Base-by-base conservation (phyloP, 2,329 filamentous ascomycete species). In the Aspergillus eucalypticola region DNA sequence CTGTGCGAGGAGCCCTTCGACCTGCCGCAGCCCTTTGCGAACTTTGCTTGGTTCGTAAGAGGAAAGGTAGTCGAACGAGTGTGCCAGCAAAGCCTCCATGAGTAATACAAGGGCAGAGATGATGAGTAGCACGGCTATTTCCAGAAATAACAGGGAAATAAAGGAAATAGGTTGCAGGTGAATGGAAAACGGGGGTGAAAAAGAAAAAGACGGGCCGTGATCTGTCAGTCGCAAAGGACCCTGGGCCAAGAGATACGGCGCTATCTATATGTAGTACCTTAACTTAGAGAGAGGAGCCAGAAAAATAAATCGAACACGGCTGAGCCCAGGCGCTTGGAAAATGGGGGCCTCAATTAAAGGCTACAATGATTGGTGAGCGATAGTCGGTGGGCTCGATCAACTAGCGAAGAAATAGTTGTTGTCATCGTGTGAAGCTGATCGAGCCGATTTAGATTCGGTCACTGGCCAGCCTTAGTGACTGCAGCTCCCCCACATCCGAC, bases 21-120 rank as follows among this genome's bases (percentile, higher is more conserved):
- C 92, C 79, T 97, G 94, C 67, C 92, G 90, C 67, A 98, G 81
- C 54, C 94, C 95, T 80, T 97, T 98, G 69, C 92, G 89, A 73
- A 98, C 90, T 80, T 96, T 96, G 75, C 85, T 83, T 60, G 88
- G 88, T 70, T 97, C 92, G 76, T 93, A 93, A 52, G 93, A 97
- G 62, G 93, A 96, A 66, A 97, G 89, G 78, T 96, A 96, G 81
- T 97, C 93, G 78, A 98, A 98, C 62, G 94, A 92, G 75, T 96
- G 88, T 48, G 92, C 96, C 58, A 98, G 84, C 27, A 98, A 85
- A 55, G 90, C 88, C 81, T 98, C 95, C 95, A 98, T 98, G 71
- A 56, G 69, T 64, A 58, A 56, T 38, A 27, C 42, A 44, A 32
- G 44, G 44, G 38, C 32, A 59, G 21, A 19, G 10, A 35, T 48